Evolutionary conservation across 805 yeast genomes (phyloP), one percentile per base, ranked within the genome.

Genomic region (Hyphopichia homilentoma): DNA sequence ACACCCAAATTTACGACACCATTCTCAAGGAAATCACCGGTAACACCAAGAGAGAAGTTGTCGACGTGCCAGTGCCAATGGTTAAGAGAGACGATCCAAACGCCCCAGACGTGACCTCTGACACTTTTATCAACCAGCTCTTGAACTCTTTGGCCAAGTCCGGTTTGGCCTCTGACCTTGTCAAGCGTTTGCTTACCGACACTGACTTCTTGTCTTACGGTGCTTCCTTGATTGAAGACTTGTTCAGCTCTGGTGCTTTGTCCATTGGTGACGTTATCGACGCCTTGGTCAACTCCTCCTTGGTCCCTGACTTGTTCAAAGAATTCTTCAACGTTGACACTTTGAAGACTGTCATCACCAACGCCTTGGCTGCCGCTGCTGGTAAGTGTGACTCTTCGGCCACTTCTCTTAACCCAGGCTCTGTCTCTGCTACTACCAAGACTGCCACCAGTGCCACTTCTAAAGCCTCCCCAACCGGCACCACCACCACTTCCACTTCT

Each of bases 111-210:
- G 40, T 47, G 45, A 38, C 39, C 21, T 45, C 35, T 8, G 36
- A 41, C 21, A 41, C 36, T 7, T 39, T 59, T 22, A 46, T 65
- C 29, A 48, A 59, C 33, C 46, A 57, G 32, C 60, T 65, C 44
- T 54, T 65, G 62, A 68, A 63, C 45, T 65, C 72, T 1, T 61
- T 65, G 48, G 63, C 62, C 47, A 40, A 57, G 26, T 65, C 70
- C 15, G 70, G 70, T 26, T 61, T 65, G 46, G 70, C 68, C 25
- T 39, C 51, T 14, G 54, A 50, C 19, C 68, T 65, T 34, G 67
- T 65, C 28, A 44, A 53, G 27, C 45, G 58, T 5, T 62, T 65
- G 44, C 52, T 65, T 38, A 54, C 54, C 22, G 66, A 65, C 42
- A 52, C 55, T 15, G 48, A 50, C 14, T 65, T 64, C 54, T 60